phyloP scores from a whole-genome alignment of 2,329 filamentous ascomycete genomes.

The Claviceps africana region DNA sequence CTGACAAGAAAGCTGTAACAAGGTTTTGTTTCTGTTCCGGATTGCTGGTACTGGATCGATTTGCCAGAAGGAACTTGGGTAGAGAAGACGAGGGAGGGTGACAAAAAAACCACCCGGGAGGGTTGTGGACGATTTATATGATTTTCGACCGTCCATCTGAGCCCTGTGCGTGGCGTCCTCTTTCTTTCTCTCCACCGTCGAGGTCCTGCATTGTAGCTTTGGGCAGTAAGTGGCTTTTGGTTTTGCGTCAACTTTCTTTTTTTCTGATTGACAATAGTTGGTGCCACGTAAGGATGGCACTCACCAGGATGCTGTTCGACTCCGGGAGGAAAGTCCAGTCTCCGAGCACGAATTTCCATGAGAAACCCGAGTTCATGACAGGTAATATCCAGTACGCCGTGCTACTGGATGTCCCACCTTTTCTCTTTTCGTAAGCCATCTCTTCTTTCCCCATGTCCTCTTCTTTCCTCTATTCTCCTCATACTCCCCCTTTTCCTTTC shows the following conservation, averaged over 20 bases:
- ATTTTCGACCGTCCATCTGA: neutral
- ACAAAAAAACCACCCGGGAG: neutral
- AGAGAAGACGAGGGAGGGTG: neutral
- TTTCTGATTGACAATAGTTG: neutral
- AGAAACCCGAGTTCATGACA: neutral
- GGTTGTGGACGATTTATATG: neutral
- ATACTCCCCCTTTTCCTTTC: too few species aligned
- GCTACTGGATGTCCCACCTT: neutral
- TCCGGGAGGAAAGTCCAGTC: neutral
- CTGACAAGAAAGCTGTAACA: neutral
- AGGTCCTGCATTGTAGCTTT: too few species aligned
- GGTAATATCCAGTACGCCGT: neutral
- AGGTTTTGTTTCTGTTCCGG: neutral
- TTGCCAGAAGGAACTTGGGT: neutral
- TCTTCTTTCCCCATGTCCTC: too few species aligned
- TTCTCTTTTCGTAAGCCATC: too few species aligned
- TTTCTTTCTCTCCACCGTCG: neutral
- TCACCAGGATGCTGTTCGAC: neutral
- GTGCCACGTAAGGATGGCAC: neutral
- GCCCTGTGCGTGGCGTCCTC: neutral
- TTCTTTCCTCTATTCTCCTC: too few species aligned
- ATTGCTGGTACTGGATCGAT: neutral
- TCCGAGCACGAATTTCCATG: neutral
- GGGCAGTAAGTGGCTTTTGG: neutral
- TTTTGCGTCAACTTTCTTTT: too few species aligned